Percentiles rank a stretch among this genome's conserved stretches.
Evolutionary conservation across 2,329 filamentous ascomycete genomes (phyloP).

Genomic region (Ophiostoma quercus): DNA sequence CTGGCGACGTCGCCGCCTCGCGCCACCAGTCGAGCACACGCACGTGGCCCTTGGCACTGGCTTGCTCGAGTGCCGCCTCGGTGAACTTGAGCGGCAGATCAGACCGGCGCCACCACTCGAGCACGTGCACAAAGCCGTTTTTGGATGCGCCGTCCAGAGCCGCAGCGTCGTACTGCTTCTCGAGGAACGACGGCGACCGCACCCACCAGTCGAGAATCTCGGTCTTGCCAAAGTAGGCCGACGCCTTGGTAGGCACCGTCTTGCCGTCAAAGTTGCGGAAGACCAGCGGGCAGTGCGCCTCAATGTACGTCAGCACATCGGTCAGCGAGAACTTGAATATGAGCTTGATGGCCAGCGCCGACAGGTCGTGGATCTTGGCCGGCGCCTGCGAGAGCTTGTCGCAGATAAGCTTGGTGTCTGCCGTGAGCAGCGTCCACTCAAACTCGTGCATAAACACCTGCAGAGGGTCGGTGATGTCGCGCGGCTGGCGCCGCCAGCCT

Average conservation of each 20-base stretch:
- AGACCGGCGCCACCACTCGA: constrained; percentile 82
- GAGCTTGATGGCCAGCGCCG: constrained; percentile 75
- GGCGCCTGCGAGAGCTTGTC: constrained; percentile 66
- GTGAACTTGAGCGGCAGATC: constrained; percentile 78
- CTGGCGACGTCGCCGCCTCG: constrained; percentile 41
- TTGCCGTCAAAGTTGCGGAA: constrained; percentile 84
- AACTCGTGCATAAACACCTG: constrained; percentile 71
- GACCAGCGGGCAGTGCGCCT: constrained; percentile 60
- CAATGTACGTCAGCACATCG: constrained; percentile 65
- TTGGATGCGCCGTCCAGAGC: constrained; percentile 83
- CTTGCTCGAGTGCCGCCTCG: constrained; percentile 80
- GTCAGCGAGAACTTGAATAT: constrained; percentile 88
- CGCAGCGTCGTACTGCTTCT: constrained; percentile 79
- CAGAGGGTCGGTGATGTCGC: constrained; percentile 57
- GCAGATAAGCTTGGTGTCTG: constrained; percentile 65
- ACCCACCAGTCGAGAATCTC: constrained; percentile 91
- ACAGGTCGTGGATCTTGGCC: constrained; percentile 64
- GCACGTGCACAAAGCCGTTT: constrained; percentile 74
- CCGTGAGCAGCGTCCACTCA: constrained; percentile 77
- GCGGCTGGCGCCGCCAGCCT: constrained; percentile 61
- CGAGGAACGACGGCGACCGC: constrained; percentile 72
- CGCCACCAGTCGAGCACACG: constrained; percentile 92
- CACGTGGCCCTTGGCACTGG: constrained; percentile 78
- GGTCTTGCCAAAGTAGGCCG: constrained; percentile 74
- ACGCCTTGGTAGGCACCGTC: constrained; percentile 81